phyloP scores from a whole-genome alignment of 371 early-diverging fungal genomes.

The Capillidium heterosporum region DNA sequence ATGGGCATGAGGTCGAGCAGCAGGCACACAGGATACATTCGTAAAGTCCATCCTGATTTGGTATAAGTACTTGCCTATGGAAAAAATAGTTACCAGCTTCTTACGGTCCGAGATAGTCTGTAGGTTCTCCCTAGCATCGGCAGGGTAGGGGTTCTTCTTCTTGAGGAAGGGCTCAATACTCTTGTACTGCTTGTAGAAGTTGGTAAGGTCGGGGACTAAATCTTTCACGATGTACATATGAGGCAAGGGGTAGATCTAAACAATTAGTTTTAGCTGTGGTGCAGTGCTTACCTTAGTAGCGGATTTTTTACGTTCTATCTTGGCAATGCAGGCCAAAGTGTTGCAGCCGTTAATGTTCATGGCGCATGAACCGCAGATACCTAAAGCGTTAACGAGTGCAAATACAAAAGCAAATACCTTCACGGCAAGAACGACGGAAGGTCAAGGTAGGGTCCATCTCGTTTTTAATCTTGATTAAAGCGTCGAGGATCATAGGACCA shows the following conservation, averaged over 20 bases:
- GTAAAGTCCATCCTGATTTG: conserved; percentile 67
- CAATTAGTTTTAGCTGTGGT: neutral
- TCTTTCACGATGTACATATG: conserved; percentile 85
- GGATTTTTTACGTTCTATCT: conserved; percentile 51
- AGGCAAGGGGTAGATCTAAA: conserved; percentile 88
- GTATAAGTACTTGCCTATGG: neutral
- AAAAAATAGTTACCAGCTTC: conserved; percentile 43
- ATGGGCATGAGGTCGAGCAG: conserved; percentile 91
- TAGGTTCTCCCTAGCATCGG: conserved; percentile 61
- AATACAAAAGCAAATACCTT: conserved; percentile 17
- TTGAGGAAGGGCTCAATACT: conserved; percentile 87
- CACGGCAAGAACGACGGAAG: conserved; percentile 42
- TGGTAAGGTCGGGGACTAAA: conserved; percentile 77
- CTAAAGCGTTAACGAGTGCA: conserved; percentile 6
- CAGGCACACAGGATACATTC: conserved; percentile 96
- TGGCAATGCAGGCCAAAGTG: conserved; percentile 81
- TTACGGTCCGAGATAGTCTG: conserved; percentile 84
- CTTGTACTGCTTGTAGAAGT: conserved; percentile 94
- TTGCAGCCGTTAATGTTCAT: conserved; percentile 93
- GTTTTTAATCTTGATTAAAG: conserved; percentile 89
- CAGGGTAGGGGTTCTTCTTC: conserved; percentile 49
- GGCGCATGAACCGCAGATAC: conserved; percentile 91
- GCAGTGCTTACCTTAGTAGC: conserved; percentile 16
- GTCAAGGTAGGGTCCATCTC: conserved; percentile 85
- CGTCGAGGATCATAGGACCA: conserved; percentile 92